Conservation (phyloP, 257 asterid species). For the Lycium ferocissimum region DNA sequence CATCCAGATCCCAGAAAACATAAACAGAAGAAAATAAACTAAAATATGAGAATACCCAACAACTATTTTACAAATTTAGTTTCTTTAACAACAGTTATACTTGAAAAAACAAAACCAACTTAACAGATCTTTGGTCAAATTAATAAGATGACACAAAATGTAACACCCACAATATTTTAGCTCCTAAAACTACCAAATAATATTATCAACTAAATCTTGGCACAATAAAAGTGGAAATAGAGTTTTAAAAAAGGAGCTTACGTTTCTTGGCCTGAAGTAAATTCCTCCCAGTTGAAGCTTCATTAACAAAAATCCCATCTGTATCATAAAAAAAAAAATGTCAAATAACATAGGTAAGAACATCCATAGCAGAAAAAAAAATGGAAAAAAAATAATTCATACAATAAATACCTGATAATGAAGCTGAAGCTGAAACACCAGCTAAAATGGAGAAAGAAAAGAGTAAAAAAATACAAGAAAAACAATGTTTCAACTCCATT, state of each 20-base stretch:
- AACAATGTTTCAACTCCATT: conserved; percentile 44
- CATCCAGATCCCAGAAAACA: background rate
- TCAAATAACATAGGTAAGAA: background rate
- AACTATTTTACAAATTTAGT: background rate
- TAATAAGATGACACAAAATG: background rate
- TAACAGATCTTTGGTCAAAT: background rate
- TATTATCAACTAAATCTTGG: background rate
- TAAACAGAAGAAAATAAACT: background rate
- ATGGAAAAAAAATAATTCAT: background rate
- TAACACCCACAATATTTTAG: background rate
- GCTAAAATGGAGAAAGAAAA: conserved; percentile 47
- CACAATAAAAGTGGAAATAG: background rate
- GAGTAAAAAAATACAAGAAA: conserved; percentile 41
- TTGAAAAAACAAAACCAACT: background rate
- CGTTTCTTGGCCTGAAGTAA: conserved; percentile 76
- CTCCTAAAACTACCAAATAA: background rate
- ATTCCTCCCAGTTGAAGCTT: conserved; percentile 60
- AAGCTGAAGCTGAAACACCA: conserved; percentile 53
- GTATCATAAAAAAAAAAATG: conserved; percentile 36
- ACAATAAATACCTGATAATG: conserved; percentile 54
- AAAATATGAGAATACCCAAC: background rate
- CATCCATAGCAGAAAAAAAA: background rate
- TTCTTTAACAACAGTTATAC: background rate
- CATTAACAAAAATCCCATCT: conserved; percentile 61
- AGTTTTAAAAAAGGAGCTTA: conserved; percentile 36